Base-by-base conservation (phyloP, 177 flowering plant species). In the Telopea speciosissima region DNA sequence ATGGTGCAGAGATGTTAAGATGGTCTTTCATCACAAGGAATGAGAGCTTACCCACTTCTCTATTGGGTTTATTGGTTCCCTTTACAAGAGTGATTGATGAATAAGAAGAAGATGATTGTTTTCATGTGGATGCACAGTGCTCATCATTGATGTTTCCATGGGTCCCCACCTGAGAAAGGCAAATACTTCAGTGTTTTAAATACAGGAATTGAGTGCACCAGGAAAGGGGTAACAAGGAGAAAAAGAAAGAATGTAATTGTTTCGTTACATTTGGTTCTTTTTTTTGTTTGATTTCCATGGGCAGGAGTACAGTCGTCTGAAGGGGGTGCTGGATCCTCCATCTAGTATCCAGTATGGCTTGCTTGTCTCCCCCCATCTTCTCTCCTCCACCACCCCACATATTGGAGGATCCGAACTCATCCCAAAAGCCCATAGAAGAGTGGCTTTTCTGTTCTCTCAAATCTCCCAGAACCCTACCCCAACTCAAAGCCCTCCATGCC, bases 1-100 rank as follows among this genome's bases (percentile, higher is more conserved):
- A 82, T 74, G 79, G 76, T 62, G 81, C 81, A 13, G 67, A 58
- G 25, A 58, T 66, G 24, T 49, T 61, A 11, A 71, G 84, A 70
- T 72, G 40, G 40, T 33, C 40, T 33, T 33, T 33, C 40, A 33
- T 72, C 19, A 64, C 71, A 24, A 44, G 58, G 12, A 24, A 23
- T 31, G 65, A 19, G 61, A 56, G n/a, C 1, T 56, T n/a, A 16
- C 61, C 1, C 1, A n/a, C 61, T 56, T 16, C 1, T 6, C 24
- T 56, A 3, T 9, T 52, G n/a, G 61, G 19, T n/a, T 56, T 56
- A 7, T 56, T 56, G n/a, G 24, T n/a, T 56, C n/a, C 61, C 24
- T 4, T 56, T 56, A n/a, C 22, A 56, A n/a, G 61, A 56, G 1
- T 21, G 24, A 56, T 56, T 56, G 21, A n/a, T 56, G n/a, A n/a